Conservation (phyloP, 768 basidiomycete species). For the Trametes punicea region DNA sequence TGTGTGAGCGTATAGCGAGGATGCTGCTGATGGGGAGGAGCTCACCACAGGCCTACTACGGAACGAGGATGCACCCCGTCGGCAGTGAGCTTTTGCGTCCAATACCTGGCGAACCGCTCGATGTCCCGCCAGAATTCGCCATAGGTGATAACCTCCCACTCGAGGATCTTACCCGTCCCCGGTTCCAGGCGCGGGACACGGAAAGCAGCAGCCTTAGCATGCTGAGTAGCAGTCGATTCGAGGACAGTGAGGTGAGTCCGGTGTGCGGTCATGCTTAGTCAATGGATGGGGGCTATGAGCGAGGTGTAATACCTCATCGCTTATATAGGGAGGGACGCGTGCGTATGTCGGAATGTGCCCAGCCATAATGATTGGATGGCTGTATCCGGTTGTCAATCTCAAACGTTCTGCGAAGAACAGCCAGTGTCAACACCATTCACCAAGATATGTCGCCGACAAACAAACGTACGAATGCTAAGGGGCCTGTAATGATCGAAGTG, state of each 20-base stretch:
- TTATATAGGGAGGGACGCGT: constrained; percentile 16
- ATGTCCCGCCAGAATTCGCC: constrained; percentile 61
- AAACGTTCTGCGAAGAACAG: constrained; percentile 17
- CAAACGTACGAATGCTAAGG: constrained; percentile 5
- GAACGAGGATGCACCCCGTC: constrained; percentile 50
- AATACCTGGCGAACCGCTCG: constrained; percentile 61
- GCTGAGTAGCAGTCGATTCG: constrained; percentile 48
- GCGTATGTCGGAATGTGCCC: constrained; percentile 11
- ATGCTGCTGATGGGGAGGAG: neutral
- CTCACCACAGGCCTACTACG: constrained; percentile 72
- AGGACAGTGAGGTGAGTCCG: constrained; percentile 59
- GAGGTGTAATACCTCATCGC: neutral
- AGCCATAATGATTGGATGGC: constrained; percentile 19
- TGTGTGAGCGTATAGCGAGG: neutral
- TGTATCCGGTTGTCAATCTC: constrained; percentile 18
- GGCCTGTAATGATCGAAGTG: constrained; percentile 7
- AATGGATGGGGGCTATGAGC: constrained; percentile 7
- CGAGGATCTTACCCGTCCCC: constrained; percentile 39
- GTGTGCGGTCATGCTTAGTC: constrained; percentile 23
- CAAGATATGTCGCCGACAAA: constrained; percentile 1
- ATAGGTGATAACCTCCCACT: constrained; percentile 65
- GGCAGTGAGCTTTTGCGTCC: constrained; percentile 47
- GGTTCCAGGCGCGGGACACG: constrained; percentile 51
- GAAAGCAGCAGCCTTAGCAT: constrained; percentile 55
- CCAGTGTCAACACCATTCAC: constrained; percentile 15